A percentile compares a stretch with the other conserved stretches of the same genome.
These are phyloP conservation scores for Lichenothelia convexa DNA, from an alignment of 495 filamentous ascomycete species.

Conservation along the genomic window DNA sequence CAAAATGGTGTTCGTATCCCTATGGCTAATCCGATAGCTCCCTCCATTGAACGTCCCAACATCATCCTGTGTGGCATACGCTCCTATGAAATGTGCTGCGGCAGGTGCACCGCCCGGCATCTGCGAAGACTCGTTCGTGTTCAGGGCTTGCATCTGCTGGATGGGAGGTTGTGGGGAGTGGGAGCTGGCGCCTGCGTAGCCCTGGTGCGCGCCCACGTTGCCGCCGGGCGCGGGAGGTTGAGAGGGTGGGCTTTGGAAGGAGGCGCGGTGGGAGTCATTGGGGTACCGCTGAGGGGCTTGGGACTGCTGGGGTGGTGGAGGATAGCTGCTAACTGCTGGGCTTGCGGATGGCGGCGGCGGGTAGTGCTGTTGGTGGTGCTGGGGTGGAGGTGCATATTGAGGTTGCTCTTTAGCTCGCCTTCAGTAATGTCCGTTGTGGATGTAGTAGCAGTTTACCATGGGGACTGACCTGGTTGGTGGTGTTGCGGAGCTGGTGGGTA, in stretches of 20 bases:
- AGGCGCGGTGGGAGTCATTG: slow-evolving; percentile 5
- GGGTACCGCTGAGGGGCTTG: slow-evolving; percentile 6
- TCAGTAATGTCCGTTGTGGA: slow-evolving; percentile 6
- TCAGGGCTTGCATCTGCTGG: slow-evolving; percentile 3
- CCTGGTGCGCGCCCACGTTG: slow-evolving; percentile 6
- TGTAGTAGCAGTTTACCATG: slow-evolving; percentile 14
- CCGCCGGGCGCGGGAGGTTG: slow-evolving; percentile 8
- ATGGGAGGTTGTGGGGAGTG: slow-evolving; percentile 1
- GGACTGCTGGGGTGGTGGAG: slow-evolving; percentile 11
- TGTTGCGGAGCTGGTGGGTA: slow-evolving; percentile 24
- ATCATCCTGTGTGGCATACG: slow-evolving; percentile 47
- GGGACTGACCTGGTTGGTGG: slow-evolving; percentile 16
- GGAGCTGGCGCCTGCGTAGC: background rate
- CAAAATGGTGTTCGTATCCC: slow-evolving; percentile 75
- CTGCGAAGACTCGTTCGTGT: slow-evolving; percentile 9
- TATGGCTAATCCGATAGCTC: slow-evolving; percentile 79
- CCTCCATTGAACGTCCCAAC: slow-evolving; percentile 92
- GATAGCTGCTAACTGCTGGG: slow-evolving; percentile 12
- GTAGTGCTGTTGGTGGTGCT: slow-evolving; percentile 23
- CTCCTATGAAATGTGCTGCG: slow-evolving; percentile 39
- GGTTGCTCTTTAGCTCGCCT: slow-evolving; percentile 10
- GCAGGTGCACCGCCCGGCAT: slow-evolving; percentile 29
- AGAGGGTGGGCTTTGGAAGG: background rate
- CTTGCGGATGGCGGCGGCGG: slow-evolving; percentile 21
- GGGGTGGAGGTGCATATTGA: slow-evolving; percentile 14